Conservation (phyloP, 495 filamentous ascomycete species). For the Podospora bellae-mahoneyi region DNA sequence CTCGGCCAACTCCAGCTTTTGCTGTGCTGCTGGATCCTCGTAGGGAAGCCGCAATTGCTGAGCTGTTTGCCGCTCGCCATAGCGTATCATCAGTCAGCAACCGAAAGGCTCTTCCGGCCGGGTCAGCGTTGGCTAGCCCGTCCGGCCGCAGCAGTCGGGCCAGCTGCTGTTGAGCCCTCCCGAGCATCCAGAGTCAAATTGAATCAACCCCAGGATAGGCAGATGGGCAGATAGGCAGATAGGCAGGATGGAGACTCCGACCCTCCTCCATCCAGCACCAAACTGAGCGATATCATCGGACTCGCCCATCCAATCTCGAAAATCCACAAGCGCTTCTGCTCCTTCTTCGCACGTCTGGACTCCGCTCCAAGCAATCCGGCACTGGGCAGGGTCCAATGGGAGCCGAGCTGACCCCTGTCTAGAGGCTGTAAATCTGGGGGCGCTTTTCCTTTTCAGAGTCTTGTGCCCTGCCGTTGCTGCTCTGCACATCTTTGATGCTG, state of each 20-base stretch:
- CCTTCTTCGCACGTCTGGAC: not conserved
- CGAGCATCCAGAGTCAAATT: not conserved
- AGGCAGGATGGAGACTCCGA: not conserved
- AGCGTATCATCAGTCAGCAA: not conserved
- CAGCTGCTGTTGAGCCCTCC: not conserved
- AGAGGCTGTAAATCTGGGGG: constrained; percentile 4
- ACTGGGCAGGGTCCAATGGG: constrained; percentile 1
- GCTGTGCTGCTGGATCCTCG: not conserved
- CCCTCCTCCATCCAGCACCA: not conserved
- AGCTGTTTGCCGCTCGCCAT: not conserved
- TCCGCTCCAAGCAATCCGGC: constrained; percentile 1
- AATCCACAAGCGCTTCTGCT: not conserved
- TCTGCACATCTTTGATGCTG: not conserved
- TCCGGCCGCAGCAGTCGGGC: not conserved
- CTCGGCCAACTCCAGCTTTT: not conserved
- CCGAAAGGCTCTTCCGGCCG: not conserved
- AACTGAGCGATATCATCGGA: not conserved
- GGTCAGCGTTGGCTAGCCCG: not conserved
- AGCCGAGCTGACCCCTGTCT: not conserved
- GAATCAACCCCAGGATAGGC: not conserved
- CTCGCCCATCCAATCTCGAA: not conserved
- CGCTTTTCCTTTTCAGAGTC: constrained; percentile 11
- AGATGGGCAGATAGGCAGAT: too few species aligned
- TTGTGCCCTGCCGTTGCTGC: constrained; percentile 7
- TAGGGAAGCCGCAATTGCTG: not conserved